phyloP scores from a whole-genome alignment of 495 filamentous ascomycete species.

The Bombardia bombarda region DNA sequence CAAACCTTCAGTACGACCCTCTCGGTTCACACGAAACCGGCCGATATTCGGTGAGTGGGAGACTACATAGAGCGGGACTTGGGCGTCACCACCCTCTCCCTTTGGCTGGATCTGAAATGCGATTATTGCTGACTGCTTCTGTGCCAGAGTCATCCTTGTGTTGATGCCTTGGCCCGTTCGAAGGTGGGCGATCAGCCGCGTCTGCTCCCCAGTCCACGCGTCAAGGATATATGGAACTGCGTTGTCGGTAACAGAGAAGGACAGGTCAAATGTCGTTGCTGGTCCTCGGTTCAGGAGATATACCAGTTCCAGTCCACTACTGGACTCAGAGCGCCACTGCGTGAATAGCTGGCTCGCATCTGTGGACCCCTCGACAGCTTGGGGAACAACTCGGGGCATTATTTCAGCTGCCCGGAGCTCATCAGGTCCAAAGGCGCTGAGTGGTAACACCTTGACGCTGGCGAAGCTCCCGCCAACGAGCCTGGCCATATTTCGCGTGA shows the following conservation, averaged over 20 bases:
- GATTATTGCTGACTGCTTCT: constrained; percentile 28
- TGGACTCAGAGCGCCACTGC: constrained; percentile 17
- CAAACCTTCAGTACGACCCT: constrained; percentile 1
- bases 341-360: constrained; percentile 31
- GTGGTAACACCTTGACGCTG: constrained; percentile 13
- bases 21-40: constrained; percentile 11
- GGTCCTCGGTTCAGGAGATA: constrained; percentile 31
- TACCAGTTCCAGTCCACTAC: constrained; percentile 21
- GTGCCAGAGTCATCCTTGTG: constrained; percentile 24
- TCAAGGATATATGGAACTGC: constrained; percentile 29
- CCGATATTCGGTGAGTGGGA: constrained; percentile 4
- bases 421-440: constrained; percentile 5
- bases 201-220: constrained; percentile 35
- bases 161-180: constrained; percentile 10
- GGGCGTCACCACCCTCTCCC: constrained; percentile 1
- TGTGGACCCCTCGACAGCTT: constrained; percentile 12
- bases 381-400: constrained; percentile 15
- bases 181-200: constrained; percentile 24
- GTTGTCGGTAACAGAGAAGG: constrained; percentile 17
- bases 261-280: constrained; percentile 14
- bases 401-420: constrained; percentile 12
- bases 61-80: constrained; percentile 13
- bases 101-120: constrained; percentile 19
- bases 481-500: constrained; percentile 6
- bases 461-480: constrained; percentile 10